These are phyloP conservation scores for Leccinum imitatum DNA, from an alignment of 768 basidiomycete species.

Conservation along the genomic window DNA sequence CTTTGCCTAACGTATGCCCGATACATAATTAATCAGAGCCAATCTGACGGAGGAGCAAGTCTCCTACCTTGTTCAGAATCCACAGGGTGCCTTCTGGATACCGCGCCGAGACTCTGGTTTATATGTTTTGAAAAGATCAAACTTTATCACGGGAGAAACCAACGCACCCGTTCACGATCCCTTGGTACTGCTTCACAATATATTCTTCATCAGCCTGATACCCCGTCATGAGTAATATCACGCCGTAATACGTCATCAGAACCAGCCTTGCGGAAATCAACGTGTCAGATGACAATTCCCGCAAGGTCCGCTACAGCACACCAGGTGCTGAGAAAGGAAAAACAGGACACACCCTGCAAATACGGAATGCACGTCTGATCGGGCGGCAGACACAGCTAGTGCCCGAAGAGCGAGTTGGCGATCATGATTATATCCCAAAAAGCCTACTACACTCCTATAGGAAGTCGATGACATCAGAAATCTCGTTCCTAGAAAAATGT, in stretches of 20 bases:
- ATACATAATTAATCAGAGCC: neutral
- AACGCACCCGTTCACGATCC: conserved; percentile 61
- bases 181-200: conserved; percentile 60
- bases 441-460: conserved; percentile 63
- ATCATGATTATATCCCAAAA: conserved; percentile 76
- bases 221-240: conserved; percentile 66
- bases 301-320: neutral
- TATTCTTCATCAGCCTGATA: conserved; percentile 73
- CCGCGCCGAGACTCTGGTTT: conserved; percentile 46
- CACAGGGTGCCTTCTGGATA: conserved; percentile 72
- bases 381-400: conserved; percentile 63
- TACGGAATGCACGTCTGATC: conserved; percentile 69
- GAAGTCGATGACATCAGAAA: neutral
- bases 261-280: conserved; percentile 49
- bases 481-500: neutral
- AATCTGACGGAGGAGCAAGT: neutral
- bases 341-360: conserved; percentile 62
- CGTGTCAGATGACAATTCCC: neutral
- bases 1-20: conserved; percentile 52
- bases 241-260: conserved; percentile 78
- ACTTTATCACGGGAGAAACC: neutral
- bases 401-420: conserved; percentile 66
- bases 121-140: neutral
- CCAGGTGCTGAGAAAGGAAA: neutral
- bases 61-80: conserved; percentile 64